Conservation (phyloP, 352 stramenopile species). For the Saprolegnia parasitica region DNA sequence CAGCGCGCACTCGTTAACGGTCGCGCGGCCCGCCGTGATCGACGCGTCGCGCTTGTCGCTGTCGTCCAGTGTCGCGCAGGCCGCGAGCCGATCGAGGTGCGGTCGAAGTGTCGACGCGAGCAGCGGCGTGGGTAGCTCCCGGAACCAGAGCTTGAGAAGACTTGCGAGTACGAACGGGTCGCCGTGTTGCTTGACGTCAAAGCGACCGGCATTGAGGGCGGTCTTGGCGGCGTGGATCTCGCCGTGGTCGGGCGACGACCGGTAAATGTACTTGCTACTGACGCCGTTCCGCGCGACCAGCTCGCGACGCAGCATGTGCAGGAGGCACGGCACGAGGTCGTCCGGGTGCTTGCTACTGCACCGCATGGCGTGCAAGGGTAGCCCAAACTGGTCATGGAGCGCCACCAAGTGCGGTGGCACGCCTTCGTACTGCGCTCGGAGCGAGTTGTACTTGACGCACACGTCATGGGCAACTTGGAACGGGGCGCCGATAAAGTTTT, state of each 20-base stretch:
- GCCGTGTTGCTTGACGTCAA: conserved; percentile 35
- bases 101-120: conserved; percentile 33
- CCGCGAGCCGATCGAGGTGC: conserved; percentile 19
- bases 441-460: conserved; percentile 54
- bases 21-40: not conserved
- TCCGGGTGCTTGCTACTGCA: conserved; percentile 32
- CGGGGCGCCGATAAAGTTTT: conserved; percentile 44
- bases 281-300: conserved; percentile 44
- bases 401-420: conserved; percentile 35
- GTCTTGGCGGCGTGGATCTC: conserved; percentile 41
- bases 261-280: conserved; percentile 52
- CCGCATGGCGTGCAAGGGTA: conserved; percentile 42
- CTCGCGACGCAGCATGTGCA: conserved; percentile 54
- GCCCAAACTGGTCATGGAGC: conserved; percentile 45
- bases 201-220: conserved; percentile 45
- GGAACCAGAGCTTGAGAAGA: conserved; percentile 60
- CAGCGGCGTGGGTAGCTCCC: conserved; percentile 47
- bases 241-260: conserved; percentile 44
- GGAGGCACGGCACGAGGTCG: conserved; percentile 42
- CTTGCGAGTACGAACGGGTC: conserved; percentile 56
- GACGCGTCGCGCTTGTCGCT: not conserved
- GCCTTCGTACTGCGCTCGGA: conserved; percentile 51
- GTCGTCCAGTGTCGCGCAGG: conserved; percentile 26
- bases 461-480: conserved; percentile 47
- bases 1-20: conserved; percentile 21